These are phyloP conservation scores for Penicillium fimorum DNA, from an alignment of 495 filamentous ascomycete genomes.

Conservation along the genomic window DNA sequence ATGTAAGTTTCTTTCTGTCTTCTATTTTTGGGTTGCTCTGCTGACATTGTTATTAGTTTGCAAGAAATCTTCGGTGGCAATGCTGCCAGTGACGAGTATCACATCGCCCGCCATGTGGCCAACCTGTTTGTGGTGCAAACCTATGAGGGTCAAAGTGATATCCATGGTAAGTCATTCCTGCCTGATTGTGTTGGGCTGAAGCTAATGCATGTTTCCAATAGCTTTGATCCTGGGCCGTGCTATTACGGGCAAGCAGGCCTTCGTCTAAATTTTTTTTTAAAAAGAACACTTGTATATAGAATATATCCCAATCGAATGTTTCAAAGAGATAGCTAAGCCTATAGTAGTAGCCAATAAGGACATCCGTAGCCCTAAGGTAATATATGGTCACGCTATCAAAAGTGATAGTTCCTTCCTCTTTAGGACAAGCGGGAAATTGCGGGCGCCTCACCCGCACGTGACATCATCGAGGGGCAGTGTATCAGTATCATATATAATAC, in stretches of 20 bases:
- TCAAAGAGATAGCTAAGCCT: neutral
- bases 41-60: slow-evolving; percentile 47
- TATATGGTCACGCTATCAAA: slow-evolving; percentile 9
- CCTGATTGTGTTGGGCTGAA: slow-evolving; percentile 13
- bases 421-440: slow-evolving; percentile 13
- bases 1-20: slow-evolving; percentile 47
- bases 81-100: slow-evolving; percentile 94
- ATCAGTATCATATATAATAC: neutral
- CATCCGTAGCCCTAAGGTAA: neutral
- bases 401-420: slow-evolving; percentile 16
- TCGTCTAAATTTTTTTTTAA: no score
- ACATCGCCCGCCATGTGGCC: slow-evolving; percentile 89
- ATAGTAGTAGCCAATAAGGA: neutral
- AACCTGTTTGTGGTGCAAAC: slow-evolving; percentile 98
- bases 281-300: slow-evolving; percentile 8
- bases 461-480: slow-evolving; percentile 33
- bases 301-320: neutral
- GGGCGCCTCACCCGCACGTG: slow-evolving; percentile 31
- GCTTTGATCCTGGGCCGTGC: slow-evolving; percentile 68
- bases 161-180: slow-evolving; percentile 68
- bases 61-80: slow-evolving; percentile 98
- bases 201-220: slow-evolving; percentile 26
- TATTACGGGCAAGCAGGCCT: slow-evolving; percentile 69
- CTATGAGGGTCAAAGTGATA: slow-evolving; percentile 96
- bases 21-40: slow-evolving; percentile 3